These are phyloP conservation scores for Eimeria falciformis DNA, from an alignment of 169 alveolate genomes.

Conservation along the genomic window DNA sequence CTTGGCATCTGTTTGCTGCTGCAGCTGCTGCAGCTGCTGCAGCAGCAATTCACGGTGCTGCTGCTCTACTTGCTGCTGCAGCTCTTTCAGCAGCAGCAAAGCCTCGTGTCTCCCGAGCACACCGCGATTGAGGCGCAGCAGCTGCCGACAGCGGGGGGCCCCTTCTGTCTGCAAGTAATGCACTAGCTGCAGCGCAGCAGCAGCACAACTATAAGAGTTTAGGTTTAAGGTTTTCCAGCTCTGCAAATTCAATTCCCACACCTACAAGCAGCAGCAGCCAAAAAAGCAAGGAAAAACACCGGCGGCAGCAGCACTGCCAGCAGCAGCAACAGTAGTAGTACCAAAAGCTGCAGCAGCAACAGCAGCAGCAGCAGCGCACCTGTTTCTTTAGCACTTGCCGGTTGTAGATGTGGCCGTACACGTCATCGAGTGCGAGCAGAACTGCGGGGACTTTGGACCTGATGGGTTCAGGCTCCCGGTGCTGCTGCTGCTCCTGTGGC, in stretches of 20 bases:
- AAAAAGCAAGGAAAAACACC: background rate
- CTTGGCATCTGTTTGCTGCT: background rate
- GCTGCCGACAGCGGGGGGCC: background rate
- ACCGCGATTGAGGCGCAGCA: conserved; percentile 7
- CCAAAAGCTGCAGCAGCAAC: too few relatives aligned
- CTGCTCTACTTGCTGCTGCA: background rate
- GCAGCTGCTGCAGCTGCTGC: background rate
- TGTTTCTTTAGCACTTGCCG: background rate
- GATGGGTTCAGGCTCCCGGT: background rate
- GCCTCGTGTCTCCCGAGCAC: background rate
- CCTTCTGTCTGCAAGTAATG: background rate
- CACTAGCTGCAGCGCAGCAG: background rate
- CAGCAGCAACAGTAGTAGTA: too few relatives aligned
- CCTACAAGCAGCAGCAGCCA: background rate
- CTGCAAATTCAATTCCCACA: background rate
- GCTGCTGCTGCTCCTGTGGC: background rate
- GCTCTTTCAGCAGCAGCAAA: background rate
- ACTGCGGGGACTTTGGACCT: background rate
- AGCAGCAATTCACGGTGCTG: background rate
- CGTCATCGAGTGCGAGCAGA: background rate
- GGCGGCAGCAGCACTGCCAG: too few relatives aligned
- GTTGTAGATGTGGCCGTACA: background rate
- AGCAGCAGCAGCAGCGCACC: background rate
- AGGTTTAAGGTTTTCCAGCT: too few relatives aligned
- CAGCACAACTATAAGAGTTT: too few relatives aligned